Evolutionary conservation across 192 early-diverging fungal genomes (phyloP), one percentile per base, ranked within the genome.

Genomic region (Oehlia diaphana): DNA sequence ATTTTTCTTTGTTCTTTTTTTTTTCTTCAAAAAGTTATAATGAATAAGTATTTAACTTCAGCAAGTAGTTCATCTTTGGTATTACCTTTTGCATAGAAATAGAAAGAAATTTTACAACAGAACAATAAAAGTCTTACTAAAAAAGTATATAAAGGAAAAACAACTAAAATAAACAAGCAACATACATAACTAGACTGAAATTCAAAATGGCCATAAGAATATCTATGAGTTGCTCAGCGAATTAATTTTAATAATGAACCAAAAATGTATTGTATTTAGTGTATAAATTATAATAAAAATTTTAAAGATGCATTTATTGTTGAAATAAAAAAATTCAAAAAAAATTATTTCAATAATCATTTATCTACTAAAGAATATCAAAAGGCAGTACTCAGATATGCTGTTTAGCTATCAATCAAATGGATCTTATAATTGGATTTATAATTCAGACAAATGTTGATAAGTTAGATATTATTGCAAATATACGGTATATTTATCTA

Each of bases 301-400:
- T 65, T 28, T 65, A 65, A 9, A 12, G 12, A 23, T 70, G 14
- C 37, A 21, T 70, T 70, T 44, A 39, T 70, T 70, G 21, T 44
- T n/a, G 16, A 6, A 23, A 28, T 0, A 8, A 65, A 65, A 28
- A 65, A 23, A 19, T 65, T 65, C 5, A 23, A 31, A 65, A 37
- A 70, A 70, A 5, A 70, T 70, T 70, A 70, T 70, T 44, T 70
- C 21, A 7, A 70, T 39, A 35, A 10, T 3, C 68, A 70, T 70
- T 35, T 70, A 14, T 16, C 23, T 33, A 70, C 13, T 44, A 70
- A 70, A 35, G 68, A 70, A 42, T 1, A 70, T 44, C 33, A 70
- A 4, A 70, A 70, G 23, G 68, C 37, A 35, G 42, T 12, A 23
- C n/a, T 8, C 13, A 1, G 10, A 23, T 3, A 28, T 28, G 13